Percentiles rank a stretch among this genome's conserved stretches.
Conservation (phyloP, 768 basidiomycete species). For the Saitozyma sp. region DNA sequence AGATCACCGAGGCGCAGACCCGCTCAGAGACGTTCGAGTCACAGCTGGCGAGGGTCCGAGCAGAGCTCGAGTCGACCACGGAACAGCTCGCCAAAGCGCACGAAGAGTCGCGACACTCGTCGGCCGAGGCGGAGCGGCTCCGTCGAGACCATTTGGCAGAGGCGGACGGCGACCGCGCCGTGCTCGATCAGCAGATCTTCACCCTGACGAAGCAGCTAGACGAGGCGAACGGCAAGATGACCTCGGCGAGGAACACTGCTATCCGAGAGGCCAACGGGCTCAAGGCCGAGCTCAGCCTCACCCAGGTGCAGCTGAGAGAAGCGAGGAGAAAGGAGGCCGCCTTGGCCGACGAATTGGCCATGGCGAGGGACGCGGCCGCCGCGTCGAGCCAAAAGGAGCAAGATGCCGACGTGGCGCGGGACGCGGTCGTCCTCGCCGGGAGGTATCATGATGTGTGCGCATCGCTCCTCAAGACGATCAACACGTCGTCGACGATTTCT, state of each 20-base stretch:
- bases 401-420: conserved; percentile 37
- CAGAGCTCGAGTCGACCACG: conserved; percentile 72
- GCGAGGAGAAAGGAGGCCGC: conserved; percentile 37
- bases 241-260: conserved; percentile 26
- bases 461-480: conserved; percentile 43
- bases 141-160: conserved; percentile 88
- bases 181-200: conserved; percentile 82
- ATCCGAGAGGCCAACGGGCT: conserved; percentile 59
- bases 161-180: conserved; percentile 89
- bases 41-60: conserved; percentile 68
- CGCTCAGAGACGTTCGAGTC: conserved; percentile 73
- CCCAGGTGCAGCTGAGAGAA: conserved; percentile 47
- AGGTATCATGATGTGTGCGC: conserved; percentile 48
- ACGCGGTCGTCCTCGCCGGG: conserved; percentile 47
- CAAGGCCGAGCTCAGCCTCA: conserved; percentile 67
- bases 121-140: conserved; percentile 61
- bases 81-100: conserved; percentile 68
- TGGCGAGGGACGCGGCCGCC: conserved; percentile 38
- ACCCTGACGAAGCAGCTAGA: conserved; percentile 73
- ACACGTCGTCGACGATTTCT: conserved; percentile 44
- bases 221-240: conserved; percentile 50
- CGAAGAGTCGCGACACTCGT: conserved; percentile 73
- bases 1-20: conserved; percentile 71
- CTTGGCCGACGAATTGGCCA: conserved; percentile 41
- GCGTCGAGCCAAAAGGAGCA: conserved; percentile 29